These are phyloP conservation scores for Echinochloa phyllopogon DNA, from an alignment of 176 grass and related monocot genomes.

Conservation along the genomic window DNA sequence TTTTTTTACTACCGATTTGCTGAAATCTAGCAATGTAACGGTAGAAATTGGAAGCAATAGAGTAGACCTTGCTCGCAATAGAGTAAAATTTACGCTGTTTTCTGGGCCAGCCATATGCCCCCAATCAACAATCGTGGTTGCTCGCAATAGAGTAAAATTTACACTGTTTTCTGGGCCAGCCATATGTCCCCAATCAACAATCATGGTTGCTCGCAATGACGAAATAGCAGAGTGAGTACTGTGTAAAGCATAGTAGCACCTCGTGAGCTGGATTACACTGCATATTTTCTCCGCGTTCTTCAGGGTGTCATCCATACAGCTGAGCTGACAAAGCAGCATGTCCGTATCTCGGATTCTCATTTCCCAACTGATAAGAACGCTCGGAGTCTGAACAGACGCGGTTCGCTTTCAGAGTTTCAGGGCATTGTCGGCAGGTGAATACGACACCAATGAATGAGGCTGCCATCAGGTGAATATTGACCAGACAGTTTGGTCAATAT, in stretches of 20 bases:
- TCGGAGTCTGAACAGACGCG: neutral
- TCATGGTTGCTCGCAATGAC: too few species aligned
- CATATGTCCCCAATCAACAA: too few species aligned
- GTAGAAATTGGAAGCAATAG: neutral
- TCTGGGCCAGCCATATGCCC: too few species aligned
- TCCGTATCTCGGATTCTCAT: neutral
- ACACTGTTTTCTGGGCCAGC: too few species aligned
- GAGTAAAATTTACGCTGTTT: too few species aligned
- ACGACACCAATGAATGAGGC: slow-evolving; percentile 8
- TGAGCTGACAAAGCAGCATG: slow-evolving; percentile 14
- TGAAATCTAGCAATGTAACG: neutral
- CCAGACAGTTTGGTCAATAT: slow-evolving; percentile 3
- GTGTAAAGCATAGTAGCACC: neutral
- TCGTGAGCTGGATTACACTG: neutral
- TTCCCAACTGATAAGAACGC: slow-evolving; percentile 6
- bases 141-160: too few species aligned
- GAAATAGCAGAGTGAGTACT: too few species aligned
- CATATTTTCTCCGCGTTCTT: neutral
- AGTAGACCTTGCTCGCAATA: neutral
- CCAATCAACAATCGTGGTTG: too few species aligned
- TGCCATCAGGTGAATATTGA: neutral
- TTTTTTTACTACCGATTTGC: neutral
- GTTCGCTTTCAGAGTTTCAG: slow-evolving; percentile 28
- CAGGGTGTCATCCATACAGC: neutral
- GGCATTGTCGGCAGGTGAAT: slow-evolving; percentile 45